Conservation (phyloP, 1,139 yeast genomes). For the Debaryomyces sp. region DNA sequence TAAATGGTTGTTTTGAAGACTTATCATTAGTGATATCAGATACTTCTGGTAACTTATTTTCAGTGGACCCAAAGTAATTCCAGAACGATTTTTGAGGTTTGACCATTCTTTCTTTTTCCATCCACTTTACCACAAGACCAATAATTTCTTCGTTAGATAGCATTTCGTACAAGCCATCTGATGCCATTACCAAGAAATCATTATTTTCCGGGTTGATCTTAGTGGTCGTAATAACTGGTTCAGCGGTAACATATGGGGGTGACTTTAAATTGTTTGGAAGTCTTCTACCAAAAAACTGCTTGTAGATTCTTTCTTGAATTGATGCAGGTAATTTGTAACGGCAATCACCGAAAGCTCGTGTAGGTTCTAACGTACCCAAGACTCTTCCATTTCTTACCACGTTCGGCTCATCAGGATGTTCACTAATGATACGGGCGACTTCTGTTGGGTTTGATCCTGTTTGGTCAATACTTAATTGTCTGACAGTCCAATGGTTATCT, state of each 20-base stretch:
- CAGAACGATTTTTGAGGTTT: constrained; percentile 55
- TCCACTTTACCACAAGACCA: constrained; percentile 92
- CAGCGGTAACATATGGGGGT: constrained; percentile 98
- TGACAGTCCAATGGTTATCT: constrained; percentile 82
- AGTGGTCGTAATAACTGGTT: constrained; percentile 88
- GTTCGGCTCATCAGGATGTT: constrained; percentile 89
- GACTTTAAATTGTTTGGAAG: constrained; percentile 78
- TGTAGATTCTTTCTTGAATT: constrained; percentile 72
- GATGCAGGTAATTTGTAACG: constrained; percentile 79
- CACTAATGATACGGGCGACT: constrained; percentile 77
- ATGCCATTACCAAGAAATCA: constrained; percentile 88
- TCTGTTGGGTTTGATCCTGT: constrained; percentile 92
- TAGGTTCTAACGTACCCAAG: constrained; percentile 93
- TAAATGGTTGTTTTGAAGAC: constrained; percentile 47
- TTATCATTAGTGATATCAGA: constrained; percentile 61
- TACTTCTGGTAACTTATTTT: constrained; percentile 63
- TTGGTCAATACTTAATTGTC: constrained; percentile 86
- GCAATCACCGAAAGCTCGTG: constrained; percentile 97
- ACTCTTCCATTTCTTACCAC: constrained; percentile 88
- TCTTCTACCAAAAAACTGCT: constrained; percentile 80
- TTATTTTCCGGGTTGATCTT: constrained; percentile 70
- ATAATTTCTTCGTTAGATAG: constrained; percentile 91
- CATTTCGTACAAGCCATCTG: constrained; percentile 94
- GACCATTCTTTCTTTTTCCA: constrained; percentile 72
- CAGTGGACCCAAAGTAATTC: constrained; percentile 49